These are phyloP conservation scores for Yarrowia alimentaria DNA, from an alignment of 805 yeast species.

Conservation along the genomic window DNA sequence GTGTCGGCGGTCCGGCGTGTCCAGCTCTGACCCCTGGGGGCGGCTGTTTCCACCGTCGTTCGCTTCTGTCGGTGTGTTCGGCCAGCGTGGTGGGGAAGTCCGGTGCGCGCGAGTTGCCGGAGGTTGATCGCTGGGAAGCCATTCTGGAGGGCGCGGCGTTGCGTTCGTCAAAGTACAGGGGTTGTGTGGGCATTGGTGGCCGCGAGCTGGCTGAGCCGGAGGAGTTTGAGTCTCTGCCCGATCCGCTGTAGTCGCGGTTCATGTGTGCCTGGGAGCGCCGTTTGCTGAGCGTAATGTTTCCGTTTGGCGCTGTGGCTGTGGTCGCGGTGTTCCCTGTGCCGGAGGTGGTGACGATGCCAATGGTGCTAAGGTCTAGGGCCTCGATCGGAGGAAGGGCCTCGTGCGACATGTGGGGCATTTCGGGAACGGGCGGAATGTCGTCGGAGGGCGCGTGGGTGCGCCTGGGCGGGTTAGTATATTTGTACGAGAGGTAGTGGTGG, in stretches of 20 bases:
- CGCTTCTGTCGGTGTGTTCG: conserved; percentile 10
- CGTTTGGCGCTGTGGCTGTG: conserved; percentile 1
- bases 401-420: no score
- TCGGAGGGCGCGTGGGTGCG: conserved; percentile 17
- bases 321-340: conserved; percentile 18
- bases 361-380: conserved; percentile 2
- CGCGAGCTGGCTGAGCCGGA: conserved; percentile 10
- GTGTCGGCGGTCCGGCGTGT: no score
- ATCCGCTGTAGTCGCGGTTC: conserved; percentile 5
- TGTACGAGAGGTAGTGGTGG: conserved; percentile 14
- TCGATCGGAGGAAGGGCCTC: no score
- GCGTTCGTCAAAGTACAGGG: conserved; percentile 3
- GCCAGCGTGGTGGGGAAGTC: conserved; percentile 11
- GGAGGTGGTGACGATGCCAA: no score
- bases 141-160: background rate
- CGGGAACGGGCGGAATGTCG: conserved; percentile 19
- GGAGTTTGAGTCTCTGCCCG: no score
- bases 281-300: conserved; percentile 9
- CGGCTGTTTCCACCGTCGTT: conserved; percentile 12
- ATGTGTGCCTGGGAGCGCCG: conserved; percentile 19
- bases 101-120: no score
- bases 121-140: no score
- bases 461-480: conserved; percentile 24
- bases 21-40: no score
- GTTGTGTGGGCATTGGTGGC: background rate